Conservation (phyloP, 306 rosid genomes). For the Senna tora region DNA sequence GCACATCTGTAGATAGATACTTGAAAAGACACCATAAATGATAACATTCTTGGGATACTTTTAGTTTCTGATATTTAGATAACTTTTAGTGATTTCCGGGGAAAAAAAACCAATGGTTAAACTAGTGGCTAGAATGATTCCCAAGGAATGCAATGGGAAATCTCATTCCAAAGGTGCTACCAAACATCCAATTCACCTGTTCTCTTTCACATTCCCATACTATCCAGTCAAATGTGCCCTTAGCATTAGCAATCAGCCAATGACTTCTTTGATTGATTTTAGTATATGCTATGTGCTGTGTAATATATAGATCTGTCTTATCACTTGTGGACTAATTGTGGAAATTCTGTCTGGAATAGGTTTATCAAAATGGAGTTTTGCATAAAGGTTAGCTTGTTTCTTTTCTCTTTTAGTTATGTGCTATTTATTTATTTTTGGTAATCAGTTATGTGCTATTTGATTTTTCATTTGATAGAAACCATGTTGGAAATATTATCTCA, state of each 20-base stretch:
- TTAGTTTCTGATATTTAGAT: background rate
- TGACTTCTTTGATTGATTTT: constrained; percentile 19
- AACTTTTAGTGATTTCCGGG: background rate
- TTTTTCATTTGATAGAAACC: background rate
- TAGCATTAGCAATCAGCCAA: background rate
- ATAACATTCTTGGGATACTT: background rate
- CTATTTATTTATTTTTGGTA: no score
- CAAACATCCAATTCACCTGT: constrained; percentile 2
- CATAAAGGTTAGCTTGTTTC: constrained; percentile 52
- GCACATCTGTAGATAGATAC: background rate
- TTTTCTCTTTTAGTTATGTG: background rate
- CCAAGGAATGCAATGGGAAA: background rate
- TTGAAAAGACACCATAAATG: background rate
- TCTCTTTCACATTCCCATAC: constrained; percentile 8
- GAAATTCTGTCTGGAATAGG: constrained; percentile 49
- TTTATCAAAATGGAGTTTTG: constrained; percentile 53
- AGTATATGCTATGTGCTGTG: constrained; percentile 18
- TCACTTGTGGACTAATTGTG: constrained; percentile 52
- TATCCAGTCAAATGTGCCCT: background rate
- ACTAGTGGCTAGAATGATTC: background rate
- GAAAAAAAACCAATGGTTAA: background rate
- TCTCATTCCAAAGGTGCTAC: constrained; percentile 7
- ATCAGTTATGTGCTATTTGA: background rate
- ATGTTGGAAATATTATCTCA: background rate
- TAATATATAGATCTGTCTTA: constrained; percentile 22